These are phyloP conservation scores for Candida ovalis DNA, from an alignment of 805 yeast genomes.

Conservation along the genomic window DNA sequence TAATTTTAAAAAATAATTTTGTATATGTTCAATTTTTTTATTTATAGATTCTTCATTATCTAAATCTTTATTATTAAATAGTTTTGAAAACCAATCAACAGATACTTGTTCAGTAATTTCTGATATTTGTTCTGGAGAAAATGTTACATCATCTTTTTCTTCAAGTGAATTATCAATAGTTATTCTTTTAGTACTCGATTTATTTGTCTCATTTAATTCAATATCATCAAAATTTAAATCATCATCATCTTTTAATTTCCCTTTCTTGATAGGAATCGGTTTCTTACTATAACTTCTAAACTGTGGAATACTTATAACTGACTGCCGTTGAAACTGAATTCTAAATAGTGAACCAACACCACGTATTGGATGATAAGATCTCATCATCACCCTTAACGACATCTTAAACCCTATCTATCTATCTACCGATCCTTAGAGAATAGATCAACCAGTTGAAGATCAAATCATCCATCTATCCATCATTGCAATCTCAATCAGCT, in stretches of 20 bases:
- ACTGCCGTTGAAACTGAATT: neutral
- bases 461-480: too few relatives aligned
- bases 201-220: constrained; percentile 1
- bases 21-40: constrained; percentile 9
- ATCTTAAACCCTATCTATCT: too few relatives aligned
- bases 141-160: neutral
- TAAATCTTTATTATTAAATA: neutral
- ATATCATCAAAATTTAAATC: constrained; percentile 21
- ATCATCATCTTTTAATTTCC: constrained; percentile 15
- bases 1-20: constrained; percentile 13
- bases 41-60: neutral
- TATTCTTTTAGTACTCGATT: neutral
- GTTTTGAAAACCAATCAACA: neutral
- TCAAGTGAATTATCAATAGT: neutral
- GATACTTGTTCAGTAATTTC: neutral
- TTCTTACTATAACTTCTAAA: neutral
- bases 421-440: too few relatives aligned
- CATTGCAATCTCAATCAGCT: too few relatives aligned
- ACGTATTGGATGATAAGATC: neutral
- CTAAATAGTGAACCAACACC: neutral
- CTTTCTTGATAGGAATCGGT: neutral
- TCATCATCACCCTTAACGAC: neutral
- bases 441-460: too few relatives aligned
- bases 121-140: neutral
- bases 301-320: neutral